phyloP scores from a whole-genome alignment of 2,329 filamentous ascomycete genomes.

The Penicillium sp. region DNA sequence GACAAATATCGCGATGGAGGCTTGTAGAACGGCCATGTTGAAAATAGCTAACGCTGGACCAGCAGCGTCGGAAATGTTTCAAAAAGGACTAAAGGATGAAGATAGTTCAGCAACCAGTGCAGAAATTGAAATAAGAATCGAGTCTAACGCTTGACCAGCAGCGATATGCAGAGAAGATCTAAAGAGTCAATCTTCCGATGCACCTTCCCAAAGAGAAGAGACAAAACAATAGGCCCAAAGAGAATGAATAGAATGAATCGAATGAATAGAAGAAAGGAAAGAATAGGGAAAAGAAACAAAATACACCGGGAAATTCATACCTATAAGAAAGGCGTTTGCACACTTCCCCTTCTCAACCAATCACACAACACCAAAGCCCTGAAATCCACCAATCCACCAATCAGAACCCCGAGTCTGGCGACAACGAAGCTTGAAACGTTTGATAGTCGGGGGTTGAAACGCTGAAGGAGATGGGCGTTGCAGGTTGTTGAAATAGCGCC shows the following conservation, averaged over 20 bases:
- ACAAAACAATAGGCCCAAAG: not conserved
- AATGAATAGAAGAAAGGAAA: constrained; percentile 7
- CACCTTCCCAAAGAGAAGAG: constrained; percentile 10
- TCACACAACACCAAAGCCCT: constrained; percentile 11
- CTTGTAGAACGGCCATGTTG: constrained; percentile 26
- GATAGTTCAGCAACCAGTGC: constrained; percentile 31
- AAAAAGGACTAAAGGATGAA: constrained; percentile 14
- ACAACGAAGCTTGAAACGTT: constrained; percentile 21
- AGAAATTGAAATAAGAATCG: not conserved
- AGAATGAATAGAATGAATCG: not conserved
- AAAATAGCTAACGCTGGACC: constrained; percentile 28
- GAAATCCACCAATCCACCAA: constrained; percentile 20
- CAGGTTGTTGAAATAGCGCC: constrained; percentile 9
- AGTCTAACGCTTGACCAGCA: constrained; percentile 15
- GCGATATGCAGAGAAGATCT: constrained; percentile 12
- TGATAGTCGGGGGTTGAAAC: constrained; percentile 20
- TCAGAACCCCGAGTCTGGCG: constrained; percentile 9
- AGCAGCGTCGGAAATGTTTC: constrained; percentile 22
- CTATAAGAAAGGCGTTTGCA: not conserved
- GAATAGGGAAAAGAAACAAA: not conserved
- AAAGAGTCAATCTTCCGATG: constrained; percentile 5
- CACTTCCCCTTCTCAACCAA: constrained; percentile 10
- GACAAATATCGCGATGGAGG: constrained; percentile 27
- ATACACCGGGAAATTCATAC: not conserved
- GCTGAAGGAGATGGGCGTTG: constrained; percentile 16